Conservation (phyloP, 2,329 filamentous ascomycete species). For the Aspergillus costaricaensis region DNA sequence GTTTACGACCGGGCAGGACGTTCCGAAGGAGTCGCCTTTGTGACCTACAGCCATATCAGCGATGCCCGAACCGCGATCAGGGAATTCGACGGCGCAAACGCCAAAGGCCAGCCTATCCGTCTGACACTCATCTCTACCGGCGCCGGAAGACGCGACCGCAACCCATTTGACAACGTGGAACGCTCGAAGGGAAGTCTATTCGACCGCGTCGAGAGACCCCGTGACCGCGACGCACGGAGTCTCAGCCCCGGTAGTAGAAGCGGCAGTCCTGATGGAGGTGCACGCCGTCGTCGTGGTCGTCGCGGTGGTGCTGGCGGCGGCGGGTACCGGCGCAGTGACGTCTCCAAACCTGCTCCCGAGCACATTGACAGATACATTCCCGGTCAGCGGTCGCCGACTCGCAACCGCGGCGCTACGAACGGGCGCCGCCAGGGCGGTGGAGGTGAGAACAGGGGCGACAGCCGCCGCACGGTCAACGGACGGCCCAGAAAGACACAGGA, state of each 20-base stretch:
- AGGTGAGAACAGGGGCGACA: conserved; percentile 25
- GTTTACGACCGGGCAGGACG: conserved; percentile 86
- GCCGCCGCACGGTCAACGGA: conserved; percentile 50
- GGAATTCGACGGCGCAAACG: conserved; percentile 87
- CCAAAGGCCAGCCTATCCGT: conserved; percentile 82
- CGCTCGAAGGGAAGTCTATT: conserved; percentile 64
- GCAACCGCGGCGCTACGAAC: conserved; percentile 46
- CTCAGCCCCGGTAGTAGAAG: conserved; percentile 43
- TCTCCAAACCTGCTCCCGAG: conserved; percentile 59
- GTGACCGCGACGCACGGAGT: conserved; percentile 43
- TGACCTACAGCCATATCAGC: conserved; percentile 71
- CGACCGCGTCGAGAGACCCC: conserved; percentile 57
- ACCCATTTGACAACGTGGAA: conserved; percentile 54
- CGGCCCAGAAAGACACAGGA: conserved; percentile 83
- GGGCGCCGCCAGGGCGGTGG: conserved; percentile 45
- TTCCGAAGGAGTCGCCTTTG: conserved; percentile 80
- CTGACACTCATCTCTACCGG: conserved; percentile 65
- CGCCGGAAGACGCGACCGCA: conserved; percentile 37
- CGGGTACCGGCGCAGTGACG: conserved; percentile 55
- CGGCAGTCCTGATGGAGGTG: conserved; percentile 33
- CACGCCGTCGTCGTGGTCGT: conserved; percentile 46
- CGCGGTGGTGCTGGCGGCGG: conserved; percentile 36
- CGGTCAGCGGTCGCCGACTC: conserved; percentile 50
- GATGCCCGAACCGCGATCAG: conserved; percentile 74
- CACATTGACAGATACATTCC: conserved; percentile 81